These are phyloP conservation scores for Trichosanthes truncata DNA, from an alignment of 306 rosid genomes.

Conservation along the genomic window DNA sequence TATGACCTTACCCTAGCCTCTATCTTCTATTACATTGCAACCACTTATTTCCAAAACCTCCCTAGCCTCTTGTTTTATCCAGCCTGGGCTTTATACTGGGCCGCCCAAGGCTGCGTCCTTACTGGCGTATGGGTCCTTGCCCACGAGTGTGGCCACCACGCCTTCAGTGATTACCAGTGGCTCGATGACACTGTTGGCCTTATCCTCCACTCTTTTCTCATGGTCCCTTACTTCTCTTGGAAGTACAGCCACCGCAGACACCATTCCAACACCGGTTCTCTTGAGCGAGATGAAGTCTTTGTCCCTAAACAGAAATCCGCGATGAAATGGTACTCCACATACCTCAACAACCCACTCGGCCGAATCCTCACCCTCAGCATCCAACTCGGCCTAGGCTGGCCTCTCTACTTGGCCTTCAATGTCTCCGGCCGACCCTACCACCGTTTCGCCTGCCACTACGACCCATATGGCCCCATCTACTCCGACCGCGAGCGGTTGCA, in stretches of 20 bases:
- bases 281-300: conserved; percentile 87
- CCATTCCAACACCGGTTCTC: conserved; percentile 84
- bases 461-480: conserved; percentile 73
- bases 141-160: conserved; percentile 97
- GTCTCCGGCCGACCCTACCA: conserved; percentile 53
- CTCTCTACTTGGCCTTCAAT: conserved; percentile 61
- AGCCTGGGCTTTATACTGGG: conserved; percentile 59
- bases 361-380: conserved; percentile 39
- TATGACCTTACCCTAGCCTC: conserved; percentile 41
- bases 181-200: conserved; percentile 90
- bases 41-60: conserved; percentile 32
- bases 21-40: conserved; percentile 29
- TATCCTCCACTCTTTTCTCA: conserved; percentile 73
- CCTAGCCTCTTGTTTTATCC: conserved; percentile 23
- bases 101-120: conserved; percentile 64
- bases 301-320: conserved; percentile 61
- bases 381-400: conserved; percentile 66
- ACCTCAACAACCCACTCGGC: conserved; percentile 77
- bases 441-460: conserved; percentile 72
- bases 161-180: conserved; percentile 87
- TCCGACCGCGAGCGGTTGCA: conserved; percentile 60
- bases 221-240: conserved; percentile 97
- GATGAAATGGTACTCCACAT: conserved; percentile 49
- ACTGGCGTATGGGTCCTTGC: conserved; percentile 98
- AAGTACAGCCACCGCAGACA: conserved; percentile 97